Percentiles rank a stretch among this genome's conserved stretches.
These are phyloP conservation scores for Aspergillus neoniger DNA, from an alignment of 2,329 filamentous ascomycete species.

Conservation along the genomic window DNA sequence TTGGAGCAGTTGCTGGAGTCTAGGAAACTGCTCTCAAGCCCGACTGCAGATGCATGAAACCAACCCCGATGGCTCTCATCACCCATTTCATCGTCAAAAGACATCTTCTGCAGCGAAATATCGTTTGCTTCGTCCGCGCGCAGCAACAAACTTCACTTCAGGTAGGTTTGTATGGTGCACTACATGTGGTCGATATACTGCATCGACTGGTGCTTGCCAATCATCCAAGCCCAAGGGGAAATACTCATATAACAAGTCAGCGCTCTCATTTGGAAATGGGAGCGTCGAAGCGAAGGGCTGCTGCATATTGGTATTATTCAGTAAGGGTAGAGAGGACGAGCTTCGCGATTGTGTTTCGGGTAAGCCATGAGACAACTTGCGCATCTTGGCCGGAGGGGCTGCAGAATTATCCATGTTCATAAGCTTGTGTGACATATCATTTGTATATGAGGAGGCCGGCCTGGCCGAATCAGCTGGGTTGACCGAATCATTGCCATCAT, in stretches of 20 bases:
- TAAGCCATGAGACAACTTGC: constrained; percentile 37
- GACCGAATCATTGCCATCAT: constrained; percentile 51
- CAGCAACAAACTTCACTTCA: constrained; percentile 69
- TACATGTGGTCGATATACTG: constrained; percentile 86
- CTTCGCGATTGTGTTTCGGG: constrained; percentile 33
- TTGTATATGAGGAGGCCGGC: constrained; percentile 24
- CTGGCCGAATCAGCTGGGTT: constrained; percentile 24
- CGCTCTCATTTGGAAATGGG: constrained; percentile 61
- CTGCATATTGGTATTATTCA: constrained; percentile 36
- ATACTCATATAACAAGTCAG: constrained; percentile 89
- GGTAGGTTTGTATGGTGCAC: constrained; percentile 81
- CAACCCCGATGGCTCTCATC: neutral
- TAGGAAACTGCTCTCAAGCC: neutral
- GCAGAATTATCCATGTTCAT: constrained; percentile 31
- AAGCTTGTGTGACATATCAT: constrained; percentile 31
- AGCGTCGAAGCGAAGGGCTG: constrained; percentile 59
- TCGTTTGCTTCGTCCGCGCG: constrained; percentile 66
- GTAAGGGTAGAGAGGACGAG: constrained; percentile 34
- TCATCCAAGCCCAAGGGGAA: constrained; percentile 90
- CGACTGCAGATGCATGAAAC: neutral
- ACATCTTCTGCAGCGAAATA: constrained; percentile 68
- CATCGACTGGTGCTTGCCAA: constrained; percentile 87
- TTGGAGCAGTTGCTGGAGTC: neutral
- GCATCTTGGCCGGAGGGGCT: constrained; percentile 40
- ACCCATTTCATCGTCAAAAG: constrained; percentile 26